Evolutionary conservation across 495 filamentous ascomycete genomes (phyloP), one percentile per base, ranked within the genome.

Genomic region (Cryomyces antarcticus): DNA sequence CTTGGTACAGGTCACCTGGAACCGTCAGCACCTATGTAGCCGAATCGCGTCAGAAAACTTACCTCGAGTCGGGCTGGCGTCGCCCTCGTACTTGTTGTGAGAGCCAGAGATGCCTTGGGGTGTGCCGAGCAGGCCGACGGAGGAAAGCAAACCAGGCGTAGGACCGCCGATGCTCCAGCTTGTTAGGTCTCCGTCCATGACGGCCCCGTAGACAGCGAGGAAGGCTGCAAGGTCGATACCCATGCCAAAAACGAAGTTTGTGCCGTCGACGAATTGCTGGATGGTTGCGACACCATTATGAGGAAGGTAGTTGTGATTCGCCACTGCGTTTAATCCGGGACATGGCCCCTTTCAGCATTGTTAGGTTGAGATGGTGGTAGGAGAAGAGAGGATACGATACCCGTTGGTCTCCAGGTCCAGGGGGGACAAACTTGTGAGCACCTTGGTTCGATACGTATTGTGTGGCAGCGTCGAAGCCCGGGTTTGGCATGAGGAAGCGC

Each of bases 11-110:
- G 38, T 39, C 38, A 45, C 7, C 12, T 13, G 12, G 17, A 24
- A 24, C 17, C 17, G 17, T 24, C 17, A 24, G 17, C 17, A 24
- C 2, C 17, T 24, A 24, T 24, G 17, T 24, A 24, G 1, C 17
- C 17, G 17, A 24, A 24, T 24, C 17, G 2, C 17, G 2, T 24
- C 17, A 24, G 17, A 72, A 11, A 68, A 59, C 41, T 76, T 70
- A 10, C 63, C 62, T 9, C 67, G 63, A 0, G 68, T 70, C 6
- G 71, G 62, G 31, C 70, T 75, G 9, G 58, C 64, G 51, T 78
- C 72, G 5, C 59, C 49, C 53, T 77, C 72, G 49, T 68, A 68
- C 30, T 69, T 67, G 51, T 68, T 72, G 49, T 75, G 73, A 4
- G 63, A 69, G 39, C 67, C 66, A 37, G 58, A 61, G 5, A 77